Percentiles rank a stretch among this genome's conserved stretches.
These are phyloP conservation scores for Penicillium flavigenum DNA, from an alignment of 495 filamentous ascomycete genomes.

Conservation along the genomic window DNA sequence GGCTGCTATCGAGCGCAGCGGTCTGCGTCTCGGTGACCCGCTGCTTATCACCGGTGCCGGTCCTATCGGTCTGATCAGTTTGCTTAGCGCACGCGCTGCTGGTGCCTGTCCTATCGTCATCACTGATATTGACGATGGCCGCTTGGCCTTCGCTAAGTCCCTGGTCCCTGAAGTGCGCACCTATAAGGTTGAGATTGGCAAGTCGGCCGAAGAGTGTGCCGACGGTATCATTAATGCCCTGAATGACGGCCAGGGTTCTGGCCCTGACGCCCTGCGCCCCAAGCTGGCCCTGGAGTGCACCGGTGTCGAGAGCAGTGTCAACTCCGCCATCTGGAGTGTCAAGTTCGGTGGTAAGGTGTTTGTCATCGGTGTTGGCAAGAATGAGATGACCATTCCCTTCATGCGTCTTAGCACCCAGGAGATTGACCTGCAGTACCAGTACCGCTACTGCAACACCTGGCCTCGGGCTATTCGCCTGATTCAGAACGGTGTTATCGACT, in stretches of 20 bases:
- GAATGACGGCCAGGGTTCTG: constrained; percentile 42
- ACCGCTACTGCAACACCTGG: constrained; percentile 95
- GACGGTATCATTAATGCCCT: constrained; percentile 58
- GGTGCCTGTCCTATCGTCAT: constrained; percentile 85
- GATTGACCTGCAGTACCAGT: constrained; percentile 93
- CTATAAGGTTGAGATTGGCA: constrained; percentile 67
- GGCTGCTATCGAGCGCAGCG: constrained; percentile 76
- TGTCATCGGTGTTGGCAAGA: constrained; percentile 88
- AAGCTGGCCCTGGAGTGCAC: constrained; percentile 84
- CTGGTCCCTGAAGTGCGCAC: constrained; percentile 71
- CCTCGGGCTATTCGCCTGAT: constrained; percentile 86
- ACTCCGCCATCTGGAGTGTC: constrained; percentile 79
- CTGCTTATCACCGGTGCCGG: constrained; percentile 86
- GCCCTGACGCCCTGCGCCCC: constrained; percentile 70
- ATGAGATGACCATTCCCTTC: constrained; percentile 91
- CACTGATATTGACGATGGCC: constrained; percentile 86
- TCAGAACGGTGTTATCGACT: constrained; percentile 74
- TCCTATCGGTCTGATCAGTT: constrained; percentile 83
- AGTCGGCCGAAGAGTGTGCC: constrained; percentile 68
- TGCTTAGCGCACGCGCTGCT: constrained; percentile 77
- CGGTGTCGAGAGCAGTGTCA: constrained; percentile 85
- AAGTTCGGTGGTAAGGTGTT: constrained; percentile 95
- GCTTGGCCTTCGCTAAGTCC: constrained; percentile 77
- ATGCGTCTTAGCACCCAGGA: constrained; percentile 88
- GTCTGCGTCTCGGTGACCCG: constrained; percentile 76